phyloP scores from a whole-genome alignment of 2,329 filamentous ascomycete genomes.

The Proliferodiscus dingleyae region DNA sequence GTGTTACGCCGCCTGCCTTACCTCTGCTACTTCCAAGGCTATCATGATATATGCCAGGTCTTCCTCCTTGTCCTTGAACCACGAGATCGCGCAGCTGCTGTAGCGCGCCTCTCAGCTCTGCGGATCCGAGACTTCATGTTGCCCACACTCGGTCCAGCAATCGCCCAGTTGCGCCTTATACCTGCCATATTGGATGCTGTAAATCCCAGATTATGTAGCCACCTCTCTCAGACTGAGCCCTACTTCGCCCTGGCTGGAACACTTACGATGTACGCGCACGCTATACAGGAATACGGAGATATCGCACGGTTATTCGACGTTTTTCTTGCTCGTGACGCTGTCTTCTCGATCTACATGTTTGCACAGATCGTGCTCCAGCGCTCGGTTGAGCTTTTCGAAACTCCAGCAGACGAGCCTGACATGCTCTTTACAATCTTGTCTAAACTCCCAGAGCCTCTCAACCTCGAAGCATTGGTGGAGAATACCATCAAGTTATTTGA shows the following conservation, averaged over 20 bases:
- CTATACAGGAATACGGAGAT: slow-evolving; percentile 82
- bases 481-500: slow-evolving; percentile 60
- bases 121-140: slow-evolving; percentile 98
- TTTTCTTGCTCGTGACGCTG: slow-evolving; percentile 79
- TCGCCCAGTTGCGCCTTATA: slow-evolving; percentile 81
- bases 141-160: slow-evolving; percentile 73
- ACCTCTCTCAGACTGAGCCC: slow-evolving; percentile 74
- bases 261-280: slow-evolving; percentile 93
- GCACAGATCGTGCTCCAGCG: slow-evolving; percentile 80
- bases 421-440: slow-evolving; percentile 87
- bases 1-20: slow-evolving; percentile 76
- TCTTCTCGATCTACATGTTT: slow-evolving; percentile 86
- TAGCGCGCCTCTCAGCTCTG: slow-evolving; percentile 79
- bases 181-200: slow-evolving; percentile 71
- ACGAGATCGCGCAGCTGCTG: slow-evolving; percentile 53
- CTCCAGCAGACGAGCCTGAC: slow-evolving; percentile 78
- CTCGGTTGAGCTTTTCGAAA: slow-evolving; percentile 77
- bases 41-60: slow-evolving; percentile 97
- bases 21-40: slow-evolving; percentile 96
- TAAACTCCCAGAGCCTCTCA: slow-evolving; percentile 75
- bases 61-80: slow-evolving; percentile 78
- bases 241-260: slow-evolving; percentile 94
- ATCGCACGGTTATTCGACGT: slow-evolving; percentile 93
- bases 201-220: slow-evolving; percentile 66
- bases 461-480: slow-evolving; percentile 72